phyloP scores from a whole-genome alignment of 257 asterid species.

The Solanum lycopersicoides region DNA sequence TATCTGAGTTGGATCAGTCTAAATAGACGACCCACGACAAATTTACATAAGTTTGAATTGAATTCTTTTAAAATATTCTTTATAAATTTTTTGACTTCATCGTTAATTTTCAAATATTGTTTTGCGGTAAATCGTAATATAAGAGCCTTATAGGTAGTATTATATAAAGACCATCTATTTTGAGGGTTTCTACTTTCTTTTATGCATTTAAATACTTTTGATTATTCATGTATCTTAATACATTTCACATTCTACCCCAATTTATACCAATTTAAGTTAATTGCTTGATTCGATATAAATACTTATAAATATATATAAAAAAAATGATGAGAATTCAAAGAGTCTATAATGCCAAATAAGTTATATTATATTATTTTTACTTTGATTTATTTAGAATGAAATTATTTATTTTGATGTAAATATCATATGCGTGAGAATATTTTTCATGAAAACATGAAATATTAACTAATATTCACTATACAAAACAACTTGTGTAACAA shows the following conservation, averaged over 20 bases:
- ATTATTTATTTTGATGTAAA: too few species aligned
- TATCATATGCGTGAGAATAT: too few species aligned
- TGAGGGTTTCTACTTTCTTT: neutral
- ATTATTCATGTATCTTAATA: neutral
- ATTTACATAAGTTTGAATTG: too few species aligned
- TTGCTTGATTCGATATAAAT: neutral
- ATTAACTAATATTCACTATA: neutral
- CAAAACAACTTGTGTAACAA: neutral
- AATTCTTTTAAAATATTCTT: too few species aligned
- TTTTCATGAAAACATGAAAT: neutral
- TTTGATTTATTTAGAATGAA: neutral
- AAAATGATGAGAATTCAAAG: neutral
- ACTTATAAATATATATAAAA: neutral
- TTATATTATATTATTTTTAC: too few species aligned
- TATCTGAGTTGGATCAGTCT: too few species aligned
- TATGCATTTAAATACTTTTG: neutral
- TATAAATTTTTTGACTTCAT: too few species aligned
- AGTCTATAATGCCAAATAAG: neutral
- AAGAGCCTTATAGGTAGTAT: neutral
- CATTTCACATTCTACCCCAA: neutral
- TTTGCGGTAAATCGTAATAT: neutral
- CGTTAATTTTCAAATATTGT: too few species aligned
- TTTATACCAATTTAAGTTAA: neutral
- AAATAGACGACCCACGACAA: accelerated
- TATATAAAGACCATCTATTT: neutral